Base-by-base conservation (phyloP, 768 basidiomycete genomes). In the Panellus pusillus region DNA sequence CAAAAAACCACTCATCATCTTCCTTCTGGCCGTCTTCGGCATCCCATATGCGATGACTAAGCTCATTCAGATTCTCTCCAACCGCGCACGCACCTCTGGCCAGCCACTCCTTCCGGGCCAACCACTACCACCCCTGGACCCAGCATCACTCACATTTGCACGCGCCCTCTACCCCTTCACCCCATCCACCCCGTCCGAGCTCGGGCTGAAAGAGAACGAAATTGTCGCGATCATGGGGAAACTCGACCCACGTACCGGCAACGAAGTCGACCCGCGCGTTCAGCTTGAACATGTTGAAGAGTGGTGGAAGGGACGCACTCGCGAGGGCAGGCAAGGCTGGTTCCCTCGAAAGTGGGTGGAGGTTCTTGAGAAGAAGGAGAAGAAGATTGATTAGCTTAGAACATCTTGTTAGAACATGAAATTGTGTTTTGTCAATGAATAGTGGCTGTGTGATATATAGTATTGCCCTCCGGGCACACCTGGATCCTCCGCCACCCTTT, bases 291-390 rank as follows among this genome's bases (percentile, higher is more conserved):
- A 76, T 51, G 82, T 77, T 5, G 94, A 93, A 11, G 51, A 52
- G 52, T 98, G 95, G 95, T 98, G 93, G 94, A 87, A 84, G 68
- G 95, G 95, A 1, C 79, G 95, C 42, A 94, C 91, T 55, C 77
- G 95, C 52, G 94, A 97, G 60, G 95, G 95, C 0, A 78, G 87
- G 61, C 86, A 91, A 61, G 95, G 95, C 0, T 98, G 93, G 93
- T 97, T 98, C 79, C 95, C 95, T 2, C 80, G 76, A 53, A 93
- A 89, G 60, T 95, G 89, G 81, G 92, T 95, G 4, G 82, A 92
- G 68, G 75, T 89, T 4, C 69, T 90, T 51, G 83, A 79, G 63
- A 74, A 79, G 64, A 74, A 60, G 47, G 66, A 65, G 39, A 68
- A 69, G 52, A 67, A 61, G 41, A 52, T 62, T 24, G 58, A 56